Conservation (phyloP, 2,329 filamentous ascomycete species). For the Curvularia sp. region DNA sequence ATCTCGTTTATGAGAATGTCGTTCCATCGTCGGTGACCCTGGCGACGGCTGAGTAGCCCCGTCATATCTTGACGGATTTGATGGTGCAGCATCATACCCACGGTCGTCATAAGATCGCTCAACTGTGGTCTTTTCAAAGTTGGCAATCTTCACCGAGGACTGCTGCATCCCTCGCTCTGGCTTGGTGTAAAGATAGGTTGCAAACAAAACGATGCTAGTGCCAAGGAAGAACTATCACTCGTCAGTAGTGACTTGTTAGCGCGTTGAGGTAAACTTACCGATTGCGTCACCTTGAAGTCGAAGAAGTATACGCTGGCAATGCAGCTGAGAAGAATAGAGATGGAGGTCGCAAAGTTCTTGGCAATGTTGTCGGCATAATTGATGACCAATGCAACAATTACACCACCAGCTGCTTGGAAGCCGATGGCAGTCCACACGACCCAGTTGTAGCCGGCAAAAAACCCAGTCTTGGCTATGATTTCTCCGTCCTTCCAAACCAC, state of each 20-base stretch:
- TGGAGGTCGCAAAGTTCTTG: conserved; percentile 91
- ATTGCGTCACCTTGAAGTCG: conserved; percentile 71
- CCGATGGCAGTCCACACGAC: conserved; percentile 86
- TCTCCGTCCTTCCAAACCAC: conserved; percentile 87
- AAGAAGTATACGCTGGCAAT: conserved; percentile 87
- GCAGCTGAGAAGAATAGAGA: conserved; percentile 88
- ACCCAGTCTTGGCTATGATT: conserved; percentile 81
- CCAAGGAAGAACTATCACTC: conserved; percentile 76
- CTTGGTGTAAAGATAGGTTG: conserved; percentile 84
- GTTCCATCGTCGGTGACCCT: conserved; percentile 33
- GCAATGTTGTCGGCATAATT: conserved; percentile 88
- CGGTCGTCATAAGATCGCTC: conserved; percentile 48
- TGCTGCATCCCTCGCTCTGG: conserved; percentile 63
- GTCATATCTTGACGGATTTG: conserved; percentile 23
- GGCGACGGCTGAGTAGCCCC: conserved; percentile 26
- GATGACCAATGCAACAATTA: conserved; percentile 82
- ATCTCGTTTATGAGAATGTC: conserved; percentile 35
- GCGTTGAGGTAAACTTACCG: conserved; percentile 29
- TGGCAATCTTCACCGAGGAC: conserved; percentile 71
- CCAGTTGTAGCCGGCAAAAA: conserved; percentile 94
- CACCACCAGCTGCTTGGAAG: conserved; percentile 82
- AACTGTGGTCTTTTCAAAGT: conserved; percentile 76
- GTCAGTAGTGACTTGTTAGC: conserved; percentile 8
- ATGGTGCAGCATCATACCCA: conserved; percentile 8
- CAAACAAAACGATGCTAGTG: conserved; percentile 76